Base-by-base conservation (phyloP, 2,329 filamentous ascomycete genomes). In the Periconia digitata region DNA sequence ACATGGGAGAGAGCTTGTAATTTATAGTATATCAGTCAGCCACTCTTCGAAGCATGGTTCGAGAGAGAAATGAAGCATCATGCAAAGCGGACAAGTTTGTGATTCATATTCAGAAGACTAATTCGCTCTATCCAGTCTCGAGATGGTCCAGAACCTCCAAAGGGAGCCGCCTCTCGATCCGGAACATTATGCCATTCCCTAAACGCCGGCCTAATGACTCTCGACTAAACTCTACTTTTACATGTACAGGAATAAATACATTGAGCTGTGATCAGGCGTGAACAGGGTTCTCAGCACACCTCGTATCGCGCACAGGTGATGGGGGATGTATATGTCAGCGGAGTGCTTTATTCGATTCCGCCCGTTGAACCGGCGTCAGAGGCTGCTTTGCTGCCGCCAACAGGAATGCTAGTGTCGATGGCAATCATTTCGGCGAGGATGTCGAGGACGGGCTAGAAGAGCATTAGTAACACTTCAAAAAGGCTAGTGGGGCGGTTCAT, bases 371-470 rank as follows among this genome's bases (percentile, higher is more conserved):
- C 68, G 8, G 64, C 55, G 50, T 70, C 67, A 32, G 67, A 70
- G 6, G 68, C 60, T 39, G 67, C 62, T 55, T 67, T 70, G 58
- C 62, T 69, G 49, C 63, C 27, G 50, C 65, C 64, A 37, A 70
- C 67, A 44, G 69, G 66, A 53, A 77, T 77, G 63, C 70, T 84
- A 55, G 87, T 83, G 76, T 97, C 94, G 73, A 92, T 85, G 56
- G 92, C 92, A 67, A 99, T 96, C 90, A 99, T 96, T 77, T 96
- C 90, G 59, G 94, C 94, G 55, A 99, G 85, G 63, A 97, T 86
- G 73, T 99, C 92, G 63, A 99, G 85, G 64, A 97, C 89, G 54
- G 92, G 85, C 88, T 94, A 40, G 8, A 40, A 23, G 17, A n/a
- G 6, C 10, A 46, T 66, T 51, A 67, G 60, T 38, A 7, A 8